Evolutionary conservation across 305 asterid species (phyloP).

Genomic region (Solanum hybrid): DNA sequence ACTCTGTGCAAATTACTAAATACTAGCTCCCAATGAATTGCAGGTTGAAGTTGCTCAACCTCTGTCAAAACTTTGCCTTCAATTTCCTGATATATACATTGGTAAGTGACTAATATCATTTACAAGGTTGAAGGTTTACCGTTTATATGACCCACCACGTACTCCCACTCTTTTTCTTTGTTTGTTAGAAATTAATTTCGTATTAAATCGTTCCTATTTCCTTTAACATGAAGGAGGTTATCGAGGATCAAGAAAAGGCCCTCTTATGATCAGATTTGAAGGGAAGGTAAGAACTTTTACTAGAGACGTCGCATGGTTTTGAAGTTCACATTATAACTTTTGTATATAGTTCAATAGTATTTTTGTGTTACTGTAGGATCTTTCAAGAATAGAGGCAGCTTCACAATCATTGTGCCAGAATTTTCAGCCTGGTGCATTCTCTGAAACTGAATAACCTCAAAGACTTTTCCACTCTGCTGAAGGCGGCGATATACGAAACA

Average conservation of each 20-base stretch:
- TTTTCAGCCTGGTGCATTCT: constrained; percentile 31
- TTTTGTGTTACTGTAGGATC: constrained; percentile 37
- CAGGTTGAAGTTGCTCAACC: constrained; percentile 80
- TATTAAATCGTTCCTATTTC: not conserved
- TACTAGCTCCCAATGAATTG: not conserved
- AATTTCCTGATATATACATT: constrained; percentile 60
- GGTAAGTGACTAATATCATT: constrained; percentile 23
- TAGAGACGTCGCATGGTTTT: not conserved
- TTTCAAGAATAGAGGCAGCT: constrained; percentile 47
- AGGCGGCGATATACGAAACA: not conserved
- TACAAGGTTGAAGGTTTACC: not conserved
- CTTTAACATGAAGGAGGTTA: constrained; percentile 37
- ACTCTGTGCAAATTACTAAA: not conserved
- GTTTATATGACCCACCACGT: not conserved
- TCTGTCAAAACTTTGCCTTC: constrained; percentile 43
- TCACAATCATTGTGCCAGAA: constrained; percentile 45
- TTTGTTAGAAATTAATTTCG: not conserved
- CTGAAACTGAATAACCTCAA: constrained; percentile 17
- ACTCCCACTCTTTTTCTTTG: not conserved
- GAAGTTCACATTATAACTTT: not conserved
- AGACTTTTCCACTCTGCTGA: not conserved
- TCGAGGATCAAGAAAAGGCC: constrained; percentile 63
- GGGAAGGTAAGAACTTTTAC: constrained; percentile 44
- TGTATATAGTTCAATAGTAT: not conserved
- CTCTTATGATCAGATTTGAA: constrained; percentile 43